Evolutionary conservation across 108 stramenopile species (phyloP).

Genomic region (Nannochloropsis salina): DNA sequence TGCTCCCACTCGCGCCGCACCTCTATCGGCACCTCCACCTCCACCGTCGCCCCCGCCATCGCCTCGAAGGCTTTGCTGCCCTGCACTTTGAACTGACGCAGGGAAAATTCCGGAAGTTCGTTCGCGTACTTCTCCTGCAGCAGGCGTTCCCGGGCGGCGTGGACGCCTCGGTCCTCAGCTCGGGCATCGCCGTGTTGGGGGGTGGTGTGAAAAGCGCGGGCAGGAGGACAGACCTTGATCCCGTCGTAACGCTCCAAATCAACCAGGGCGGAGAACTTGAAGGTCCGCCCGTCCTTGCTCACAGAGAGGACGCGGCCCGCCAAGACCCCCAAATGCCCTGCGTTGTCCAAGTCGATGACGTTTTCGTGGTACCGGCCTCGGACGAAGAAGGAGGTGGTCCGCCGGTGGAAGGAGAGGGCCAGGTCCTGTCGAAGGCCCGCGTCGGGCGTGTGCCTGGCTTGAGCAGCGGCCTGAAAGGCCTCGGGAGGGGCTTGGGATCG

Average conservation of each 20-base stretch:
- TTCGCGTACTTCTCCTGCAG: neutral
- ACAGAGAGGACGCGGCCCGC: neutral
- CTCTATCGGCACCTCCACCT: neutral
- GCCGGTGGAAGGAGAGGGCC: neutral
- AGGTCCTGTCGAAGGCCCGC: neutral
- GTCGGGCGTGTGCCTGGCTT: neutral
- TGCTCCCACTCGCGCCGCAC: neutral
- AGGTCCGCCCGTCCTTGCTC: constrained; percentile 11
- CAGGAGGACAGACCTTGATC: neutral
- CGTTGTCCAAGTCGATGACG: constrained; percentile 15
- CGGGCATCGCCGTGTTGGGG: neutral
- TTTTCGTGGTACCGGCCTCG: constrained; percentile 7
- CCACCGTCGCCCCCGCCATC: neutral
- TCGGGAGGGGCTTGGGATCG: neutral
- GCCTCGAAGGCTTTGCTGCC: neutral
- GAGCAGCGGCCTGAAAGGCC: neutral
- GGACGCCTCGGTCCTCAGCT: neutral
- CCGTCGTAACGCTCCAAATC: constrained; percentile 14
- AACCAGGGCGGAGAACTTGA: neutral
- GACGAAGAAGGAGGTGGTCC: constrained; percentile 11
- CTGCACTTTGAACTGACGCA: neutral
- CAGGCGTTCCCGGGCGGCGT: neutral
- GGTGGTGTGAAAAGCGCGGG: constrained; percentile 19
- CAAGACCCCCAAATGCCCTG: neutral
- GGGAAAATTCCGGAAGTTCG: neutral